Percentiles rank a stretch among this genome's conserved stretches.
Conservation (phyloP, 2,329 filamentous ascomycete genomes). For the Cyphellophora attinorum region DNA sequence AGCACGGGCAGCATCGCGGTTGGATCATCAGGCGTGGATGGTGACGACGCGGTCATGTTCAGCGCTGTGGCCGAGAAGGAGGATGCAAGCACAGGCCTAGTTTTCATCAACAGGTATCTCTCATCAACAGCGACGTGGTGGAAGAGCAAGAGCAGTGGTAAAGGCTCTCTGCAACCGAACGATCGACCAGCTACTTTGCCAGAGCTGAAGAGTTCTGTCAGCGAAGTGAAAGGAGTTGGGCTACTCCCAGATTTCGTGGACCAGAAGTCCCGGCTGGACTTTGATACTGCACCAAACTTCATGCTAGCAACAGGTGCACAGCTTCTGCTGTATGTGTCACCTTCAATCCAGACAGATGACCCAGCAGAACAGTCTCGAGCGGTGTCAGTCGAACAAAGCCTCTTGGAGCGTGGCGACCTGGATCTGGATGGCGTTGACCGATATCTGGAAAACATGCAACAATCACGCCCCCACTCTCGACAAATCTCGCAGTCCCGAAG, state of each 20-base stretch:
- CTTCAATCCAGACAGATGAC: slow-evolving; percentile 2
- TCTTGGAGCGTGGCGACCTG: slow-evolving; percentile 32
- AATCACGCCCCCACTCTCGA: background rate
- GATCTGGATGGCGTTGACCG: slow-evolving; percentile 39
- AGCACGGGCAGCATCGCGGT: background rate
- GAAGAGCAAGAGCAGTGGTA: slow-evolving; percentile 27
- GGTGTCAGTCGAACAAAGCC: slow-evolving; percentile 26
- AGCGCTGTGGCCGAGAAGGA: slow-evolving; percentile 20
- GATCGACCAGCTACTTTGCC: slow-evolving; percentile 21
- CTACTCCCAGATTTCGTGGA: background rate
- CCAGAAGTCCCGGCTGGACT: background rate
- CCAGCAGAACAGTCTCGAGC: background rate
- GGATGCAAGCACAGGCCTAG: slow-evolving; percentile 35
- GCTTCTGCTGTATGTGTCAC: slow-evolving; percentile 11
- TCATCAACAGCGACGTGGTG: slow-evolving; percentile 34
- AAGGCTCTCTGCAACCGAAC: slow-evolving; percentile 29
- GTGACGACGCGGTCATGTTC: slow-evolving; percentile 9
- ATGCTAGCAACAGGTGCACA: slow-evolving; percentile 11
- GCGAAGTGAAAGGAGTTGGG: background rate
- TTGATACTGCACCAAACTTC: slow-evolving; percentile 8
- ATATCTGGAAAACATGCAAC: slow-evolving; percentile 32
- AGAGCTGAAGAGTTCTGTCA: slow-evolving; percentile 2
- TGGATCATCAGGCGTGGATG: slow-evolving; percentile 22
- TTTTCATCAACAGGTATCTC: slow-evolving; percentile 31
- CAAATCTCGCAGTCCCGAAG: background rate